A percentile compares a stretch with the other conserved stretches of the same genome.
phyloP scores from a whole-genome alignment of 2,329 filamentous ascomycete species.

The Arthrinium puccinioides region DNA sequence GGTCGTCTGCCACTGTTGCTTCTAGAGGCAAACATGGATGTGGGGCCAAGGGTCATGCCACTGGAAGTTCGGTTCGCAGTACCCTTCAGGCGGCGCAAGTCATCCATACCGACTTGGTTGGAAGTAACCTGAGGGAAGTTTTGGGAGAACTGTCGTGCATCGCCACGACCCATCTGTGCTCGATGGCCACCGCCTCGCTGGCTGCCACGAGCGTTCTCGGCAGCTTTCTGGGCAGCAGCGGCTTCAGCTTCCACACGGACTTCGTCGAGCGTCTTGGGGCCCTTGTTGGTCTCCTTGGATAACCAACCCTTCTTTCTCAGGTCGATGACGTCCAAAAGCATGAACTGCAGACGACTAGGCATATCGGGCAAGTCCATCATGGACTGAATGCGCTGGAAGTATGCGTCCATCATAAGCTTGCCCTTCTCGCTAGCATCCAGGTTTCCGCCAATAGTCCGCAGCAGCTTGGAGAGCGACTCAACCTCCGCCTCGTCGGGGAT shows the following conservation, averaged over 20 bases:
- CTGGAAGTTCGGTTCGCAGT: slow-evolving; percentile 51
- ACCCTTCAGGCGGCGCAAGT: slow-evolving; percentile 75
- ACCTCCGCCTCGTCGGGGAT: slow-evolving; percentile 92
- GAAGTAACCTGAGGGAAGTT: slow-evolving; percentile 66
- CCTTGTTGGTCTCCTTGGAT: slow-evolving; percentile 86
- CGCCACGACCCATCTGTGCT: slow-evolving; percentile 70
- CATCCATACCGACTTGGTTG: slow-evolving; percentile 86
- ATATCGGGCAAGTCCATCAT: slow-evolving; percentile 77
- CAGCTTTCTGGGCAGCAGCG: slow-evolving; percentile 70
- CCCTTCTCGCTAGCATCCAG: slow-evolving; percentile 81
- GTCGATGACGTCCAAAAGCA: slow-evolving; percentile 93
- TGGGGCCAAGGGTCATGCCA: slow-evolving; percentile 67
- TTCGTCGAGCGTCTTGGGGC: slow-evolving; percentile 92
- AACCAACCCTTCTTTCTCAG: slow-evolving; percentile 71
- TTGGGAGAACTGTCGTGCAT: slow-evolving; percentile 75
- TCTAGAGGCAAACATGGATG: slow-evolving; percentile 80
- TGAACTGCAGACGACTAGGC: slow-evolving; percentile 84
- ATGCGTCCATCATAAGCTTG: slow-evolving; percentile 79
- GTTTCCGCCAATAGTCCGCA: slow-evolving; percentile 84
- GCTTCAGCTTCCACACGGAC: slow-evolving; percentile 79
- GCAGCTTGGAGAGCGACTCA: slow-evolving; percentile 87
- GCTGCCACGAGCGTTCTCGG: slow-evolving; percentile 57
- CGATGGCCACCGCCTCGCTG: slow-evolving; percentile 66
- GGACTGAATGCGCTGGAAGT: slow-evolving; percentile 81
- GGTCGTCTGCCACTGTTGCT: slow-evolving; percentile 84